These are phyloP conservation scores for Alopecurus myosuroides DNA, from an alignment of 176 grass and related monocot species.

Conservation along the genomic window DNA sequence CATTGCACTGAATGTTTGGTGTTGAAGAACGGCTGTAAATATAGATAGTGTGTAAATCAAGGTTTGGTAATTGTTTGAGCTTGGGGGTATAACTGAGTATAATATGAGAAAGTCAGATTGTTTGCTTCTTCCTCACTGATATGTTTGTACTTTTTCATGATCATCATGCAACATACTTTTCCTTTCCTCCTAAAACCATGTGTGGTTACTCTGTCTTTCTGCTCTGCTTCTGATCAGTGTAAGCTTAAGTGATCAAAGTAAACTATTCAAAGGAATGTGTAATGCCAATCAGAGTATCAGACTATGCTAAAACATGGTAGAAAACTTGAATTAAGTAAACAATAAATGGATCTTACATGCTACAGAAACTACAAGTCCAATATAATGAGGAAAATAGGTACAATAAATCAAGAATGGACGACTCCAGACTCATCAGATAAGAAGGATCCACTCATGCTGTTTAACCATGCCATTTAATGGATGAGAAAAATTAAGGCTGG, in stretches of 20 bases:
- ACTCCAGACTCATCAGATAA: not conserved
- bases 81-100: not conserved
- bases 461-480: not conserved
- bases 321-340: not conserved
- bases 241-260: not conserved
- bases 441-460: not conserved
- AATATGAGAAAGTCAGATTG: not conserved
- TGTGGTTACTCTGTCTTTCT: not conserved
- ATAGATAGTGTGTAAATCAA: slow-evolving; percentile 25
- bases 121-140: not conserved
- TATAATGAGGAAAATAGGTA: not conserved
- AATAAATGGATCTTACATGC: not conserved
- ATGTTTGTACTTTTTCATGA: not conserved
- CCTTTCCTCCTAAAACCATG: not conserved
- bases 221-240: not conserved
- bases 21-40: slow-evolving; percentile 30
- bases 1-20: not conserved
- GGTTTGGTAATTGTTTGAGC: slow-evolving; percentile 15
- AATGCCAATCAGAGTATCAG: not conserved
- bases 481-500: not conserved
- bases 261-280: not conserved
- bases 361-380: not conserved
- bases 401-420: not conserved
- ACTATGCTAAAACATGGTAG: not conserved
- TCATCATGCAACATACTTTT: not conserved